A percentile compares a stretch with the other conserved stretches of the same genome.
phyloP scores from a whole-genome alignment of 352 stramenopile genomes.

The Phytophthora podocarpi region DNA sequence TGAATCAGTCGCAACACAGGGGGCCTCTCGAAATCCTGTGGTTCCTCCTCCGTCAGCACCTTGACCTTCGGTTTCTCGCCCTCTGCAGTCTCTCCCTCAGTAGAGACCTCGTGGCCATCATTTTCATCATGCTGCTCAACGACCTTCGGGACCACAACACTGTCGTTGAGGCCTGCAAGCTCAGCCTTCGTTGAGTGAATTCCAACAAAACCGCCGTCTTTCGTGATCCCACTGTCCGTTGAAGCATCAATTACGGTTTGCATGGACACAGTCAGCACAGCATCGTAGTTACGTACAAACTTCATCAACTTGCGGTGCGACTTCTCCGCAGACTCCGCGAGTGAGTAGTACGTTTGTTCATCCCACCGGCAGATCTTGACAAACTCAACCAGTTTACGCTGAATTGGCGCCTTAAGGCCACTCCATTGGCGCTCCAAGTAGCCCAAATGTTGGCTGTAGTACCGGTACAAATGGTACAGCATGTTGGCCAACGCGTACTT shows the following conservation, averaged over 20 bases:
- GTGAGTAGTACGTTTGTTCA: constrained; percentile 99
- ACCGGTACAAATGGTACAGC: constrained; percentile 93
- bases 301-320: constrained; percentile 99
- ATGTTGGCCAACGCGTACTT: constrained; percentile 84
- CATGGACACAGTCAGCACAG: constrained; percentile 80
- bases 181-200: constrained; percentile 75
- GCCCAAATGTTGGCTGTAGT: constrained; percentile 94
- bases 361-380: constrained; percentile 99
- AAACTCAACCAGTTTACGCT: constrained; percentile 98
- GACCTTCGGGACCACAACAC: constrained; percentile 43
- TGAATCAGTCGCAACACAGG: constrained; percentile 33
- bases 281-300: constrained; percentile 93
- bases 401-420: constrained; percentile 92
- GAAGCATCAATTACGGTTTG: constrained; percentile 89
- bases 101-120: constrained; percentile 1
- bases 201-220: constrained; percentile 80
- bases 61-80: constrained; percentile 16
- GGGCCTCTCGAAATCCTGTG: constrained; percentile 16
- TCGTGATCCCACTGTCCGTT: constrained; percentile 83
- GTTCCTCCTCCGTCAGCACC: constrained; percentile 5
- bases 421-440: constrained; percentile 86
- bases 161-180: constrained; percentile 56
- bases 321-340: constrained; percentile 97
- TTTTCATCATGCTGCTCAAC: constrained; percentile 34
- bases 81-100: constrained; percentile 9